Evolutionary conservation across 768 basidiomycete species (phyloP).

Genomic region (Tricholoma saponaceum): DNA sequence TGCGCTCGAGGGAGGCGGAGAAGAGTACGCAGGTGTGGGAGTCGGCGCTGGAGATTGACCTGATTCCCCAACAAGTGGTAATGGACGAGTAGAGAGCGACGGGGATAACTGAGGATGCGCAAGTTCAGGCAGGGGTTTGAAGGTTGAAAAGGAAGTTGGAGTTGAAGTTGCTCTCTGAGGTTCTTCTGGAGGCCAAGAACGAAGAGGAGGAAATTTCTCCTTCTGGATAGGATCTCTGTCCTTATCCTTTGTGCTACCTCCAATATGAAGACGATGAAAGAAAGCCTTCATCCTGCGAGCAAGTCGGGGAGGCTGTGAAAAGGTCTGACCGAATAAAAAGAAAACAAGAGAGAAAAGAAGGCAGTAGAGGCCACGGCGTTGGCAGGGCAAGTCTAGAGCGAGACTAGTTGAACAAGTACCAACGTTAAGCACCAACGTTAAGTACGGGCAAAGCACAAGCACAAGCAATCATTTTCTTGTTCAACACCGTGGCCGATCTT

Average conservation of each 20-base stretch:
- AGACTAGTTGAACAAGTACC: no score
- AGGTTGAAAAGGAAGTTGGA: constrained; percentile 44
- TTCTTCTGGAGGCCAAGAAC: constrained; percentile 60
- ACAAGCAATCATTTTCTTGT: background rate
- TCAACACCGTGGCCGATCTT: no score
- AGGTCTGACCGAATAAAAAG: no score
- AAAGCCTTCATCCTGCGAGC: constrained; percentile 70
- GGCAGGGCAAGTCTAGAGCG: no score
- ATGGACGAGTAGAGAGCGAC: constrained; percentile 28
- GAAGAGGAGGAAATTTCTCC: constrained; percentile 70
- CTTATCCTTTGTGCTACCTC: constrained; percentile 61
- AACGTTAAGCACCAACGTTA: no score
- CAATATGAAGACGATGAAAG: constrained; percentile 69
- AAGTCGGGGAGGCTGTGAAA: background rate
- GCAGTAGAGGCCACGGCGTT: no score
- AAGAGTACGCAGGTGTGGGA: constrained; percentile 26
- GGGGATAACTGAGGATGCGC: constrained; percentile 30
- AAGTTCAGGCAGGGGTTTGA: constrained; percentile 74
- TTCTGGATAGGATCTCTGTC: constrained; percentile 45
- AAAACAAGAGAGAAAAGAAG: no score
- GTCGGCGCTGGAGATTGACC: constrained; percentile 1
- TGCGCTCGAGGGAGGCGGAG: constrained; percentile 25
- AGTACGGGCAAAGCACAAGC: no score
- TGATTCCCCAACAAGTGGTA: constrained; percentile 20
- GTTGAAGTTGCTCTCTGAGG: constrained; percentile 34